phyloP scores from a whole-genome alignment of 2,329 filamentous ascomycete genomes.

The Dothideomycetes sp. region DNA sequence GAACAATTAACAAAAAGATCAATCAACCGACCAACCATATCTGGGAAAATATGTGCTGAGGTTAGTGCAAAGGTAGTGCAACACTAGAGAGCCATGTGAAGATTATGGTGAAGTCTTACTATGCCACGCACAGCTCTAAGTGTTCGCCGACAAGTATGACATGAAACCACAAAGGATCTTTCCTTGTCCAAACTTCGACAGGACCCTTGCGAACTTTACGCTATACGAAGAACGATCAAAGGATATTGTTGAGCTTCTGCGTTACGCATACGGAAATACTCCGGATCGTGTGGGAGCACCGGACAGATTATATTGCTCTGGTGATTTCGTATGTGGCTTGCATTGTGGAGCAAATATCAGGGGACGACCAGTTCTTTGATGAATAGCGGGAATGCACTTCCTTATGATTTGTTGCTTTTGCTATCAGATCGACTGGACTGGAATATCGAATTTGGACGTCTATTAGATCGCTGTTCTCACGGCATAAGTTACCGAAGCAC shows the following conservation, averaged over 20 bases:
- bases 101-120: slow-evolving; percentile 29
- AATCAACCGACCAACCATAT: too few relatives aligned
- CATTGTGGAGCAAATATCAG: neutral
- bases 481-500: too few relatives aligned
- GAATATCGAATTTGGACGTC: too few relatives aligned
- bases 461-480: too few relatives aligned
- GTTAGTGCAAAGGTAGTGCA: too few relatives aligned
- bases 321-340: slow-evolving; percentile 5
- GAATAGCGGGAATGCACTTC: neutral
- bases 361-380: slow-evolving; percentile 1
- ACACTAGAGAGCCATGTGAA: slow-evolving; percentile 10
- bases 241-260: slow-evolving; percentile 27
- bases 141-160: slow-evolving; percentile 33
- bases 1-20: too few relatives aligned
- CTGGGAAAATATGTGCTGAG: too few relatives aligned
- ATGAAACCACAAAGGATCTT: slow-evolving; percentile 24
- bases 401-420: neutral
- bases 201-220: slow-evolving; percentile 24
- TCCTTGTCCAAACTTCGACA: slow-evolving; percentile 27
- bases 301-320: slow-evolving; percentile 1
- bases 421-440: slow-evolving; percentile 3
- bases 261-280: slow-evolving; percentile 31
- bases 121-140: slow-evolving; percentile 32
- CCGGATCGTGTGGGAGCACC: neutral
- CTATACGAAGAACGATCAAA: slow-evolving; percentile 22